Base-by-base conservation (phyloP, 75 land plant species). In the Pseudotsuga menziesii region DNA sequence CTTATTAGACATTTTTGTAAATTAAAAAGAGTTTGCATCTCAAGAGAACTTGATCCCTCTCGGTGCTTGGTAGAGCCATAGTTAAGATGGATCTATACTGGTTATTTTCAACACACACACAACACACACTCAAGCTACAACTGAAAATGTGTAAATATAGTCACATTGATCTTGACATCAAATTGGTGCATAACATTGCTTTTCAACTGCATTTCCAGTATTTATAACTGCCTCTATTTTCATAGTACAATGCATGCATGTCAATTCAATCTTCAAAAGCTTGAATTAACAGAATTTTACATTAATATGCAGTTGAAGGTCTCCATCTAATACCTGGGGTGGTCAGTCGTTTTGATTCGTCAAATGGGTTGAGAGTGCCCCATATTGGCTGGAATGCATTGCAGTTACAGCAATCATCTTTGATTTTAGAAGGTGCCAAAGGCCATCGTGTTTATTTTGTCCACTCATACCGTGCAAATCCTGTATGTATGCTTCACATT, bases 331-430 rank as follows among this genome's bases (percentile, higher is more conserved):
- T 97, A 76, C 96, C 99, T 58, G 99, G 99, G 52, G 86, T 78
- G 17, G 91, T 97, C 75, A 89, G 90, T 41, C 90, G 96, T 20
- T 97, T 97, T 82, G 96, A 95, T 73, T 85, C 98, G 54, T 89
- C 91, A 13, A 85, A 84, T 73, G 96, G 91, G 73, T 72, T 89
- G 41, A 89, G 87, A 78, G 99, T 97, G 66, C 99, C 99, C 8
- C 99, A 97, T 76, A 95, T 97, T 83, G 99, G 99, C n/a, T 97
- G 99, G 99, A 93, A 97, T 91, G 89, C 88, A 56, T n/a, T 97
- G 81, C 80, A 91, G 69, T 69, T 90, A 1, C 59, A 73, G 25
- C 82, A 93, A 79, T 80, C 90, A n/a, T 77, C 91, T 2, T 79
- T 62, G 35, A 83, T 97, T 70, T 84, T 97, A 75, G 89, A 91